Base-by-base conservation (phyloP, 2,329 filamentous ascomycete species). In the Blastomyces parvus region DNA sequence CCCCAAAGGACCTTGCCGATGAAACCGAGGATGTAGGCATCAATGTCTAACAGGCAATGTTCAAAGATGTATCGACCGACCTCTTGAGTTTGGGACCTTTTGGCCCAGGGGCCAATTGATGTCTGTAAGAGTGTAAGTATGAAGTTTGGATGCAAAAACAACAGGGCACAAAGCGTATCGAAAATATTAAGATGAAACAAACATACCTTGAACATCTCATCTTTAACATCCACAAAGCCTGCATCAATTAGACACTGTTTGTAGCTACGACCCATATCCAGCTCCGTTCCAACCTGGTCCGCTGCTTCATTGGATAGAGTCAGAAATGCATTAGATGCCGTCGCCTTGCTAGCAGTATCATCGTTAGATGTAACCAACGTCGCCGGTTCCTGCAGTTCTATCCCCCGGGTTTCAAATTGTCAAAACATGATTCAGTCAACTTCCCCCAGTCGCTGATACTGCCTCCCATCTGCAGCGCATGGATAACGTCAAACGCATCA, bases 61-160 rank as follows among this genome's bases (percentile, higher is more conserved):
- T 66, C 59, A 46, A 65, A 64, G 11, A 68, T 59, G 22, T 66
- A 70, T 42, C 66, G 62, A 8, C 81, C 81, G 1, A 84, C 67
- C 61, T 81, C 76, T 68, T 84, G 59, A 79, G 74, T 30, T 76
- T 74, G 8, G 74, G 72, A 48, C 81, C 78, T 56, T 56, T 76
- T 78, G 0, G 80, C 79, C 73, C 73, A 75, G 6, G 68, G 64
- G 3, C 72, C 73, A n/a, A 75, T 63, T 1, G 71, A 70, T 50
- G 48, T 50, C 48, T 50, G n/a, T 14, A 9, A 50, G n/a, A 50
- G n/a, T 13, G n/a, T 13, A 22, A 50, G 48, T 25, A 27, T 27
- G 48, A 27, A 14, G 9, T 50, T 50, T 27, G 1, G 71, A 64
- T 63, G 68, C 62, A 74, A 76, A n/a, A 38, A 17, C 4, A 30